A percentile compares a stretch with the other conserved stretches of the same genome.
phyloP scores from a whole-genome alignment of 768 basidiomycete genomes.

The Sporobolomyces phaffii region DNA sequence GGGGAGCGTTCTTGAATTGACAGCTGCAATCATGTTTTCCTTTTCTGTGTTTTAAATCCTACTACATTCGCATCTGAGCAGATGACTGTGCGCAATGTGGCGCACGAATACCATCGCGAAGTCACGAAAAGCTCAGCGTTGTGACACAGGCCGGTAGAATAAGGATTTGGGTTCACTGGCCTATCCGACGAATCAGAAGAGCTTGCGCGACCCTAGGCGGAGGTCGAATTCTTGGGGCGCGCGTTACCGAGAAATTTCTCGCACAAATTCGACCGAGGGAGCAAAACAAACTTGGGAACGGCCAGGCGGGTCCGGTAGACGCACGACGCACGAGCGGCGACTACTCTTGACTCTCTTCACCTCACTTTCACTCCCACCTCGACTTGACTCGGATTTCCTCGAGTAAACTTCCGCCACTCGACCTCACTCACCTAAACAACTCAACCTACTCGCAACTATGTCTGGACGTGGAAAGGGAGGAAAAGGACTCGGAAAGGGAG shows the following conservation, averaged over 20 bases:
- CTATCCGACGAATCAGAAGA: not conserved
- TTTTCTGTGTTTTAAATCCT: too few relatives aligned
- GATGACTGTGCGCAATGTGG: too few relatives aligned
- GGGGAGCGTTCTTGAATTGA: too few relatives aligned
- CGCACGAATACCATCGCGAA: too few relatives aligned
- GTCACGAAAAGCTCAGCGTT: too few relatives aligned
- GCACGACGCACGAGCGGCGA: not conserved
- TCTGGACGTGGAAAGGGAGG: conserved; percentile 87
- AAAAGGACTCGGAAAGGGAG: conserved; percentile 88
- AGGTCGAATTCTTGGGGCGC: not conserved
- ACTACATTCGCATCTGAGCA: too few relatives aligned
- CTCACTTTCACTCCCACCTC: not conserved
- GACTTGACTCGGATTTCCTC: too few relatives aligned
- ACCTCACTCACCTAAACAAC: not conserved
- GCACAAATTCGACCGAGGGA: not conserved
- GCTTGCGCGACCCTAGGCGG: not conserved
- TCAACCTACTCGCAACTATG: conserved; percentile 48
- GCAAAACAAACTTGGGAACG: not conserved
- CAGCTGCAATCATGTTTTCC: too few relatives aligned
- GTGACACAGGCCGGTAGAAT: too few relatives aligned
- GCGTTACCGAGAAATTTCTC: not conserved
- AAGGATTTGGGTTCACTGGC: too few relatives aligned
- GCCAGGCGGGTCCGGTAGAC: not conserved
- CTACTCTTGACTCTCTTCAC: conserved; percentile 4
- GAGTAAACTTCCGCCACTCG: not conserved